phyloP scores from a whole-genome alignment of 441 rosid species.

The Populus trichocarpa region DNA sequence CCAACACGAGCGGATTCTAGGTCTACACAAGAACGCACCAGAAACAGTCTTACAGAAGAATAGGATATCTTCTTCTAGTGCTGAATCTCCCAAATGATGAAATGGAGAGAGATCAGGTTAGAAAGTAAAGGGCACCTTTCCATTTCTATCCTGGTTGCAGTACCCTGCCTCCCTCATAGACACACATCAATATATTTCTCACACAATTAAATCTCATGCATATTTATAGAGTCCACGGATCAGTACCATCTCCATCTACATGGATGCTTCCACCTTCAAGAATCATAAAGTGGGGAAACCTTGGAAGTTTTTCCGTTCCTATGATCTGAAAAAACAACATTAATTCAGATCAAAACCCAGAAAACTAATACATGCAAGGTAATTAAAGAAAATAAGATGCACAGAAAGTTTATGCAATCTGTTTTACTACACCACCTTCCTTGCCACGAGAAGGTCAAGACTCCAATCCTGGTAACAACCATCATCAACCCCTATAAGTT shows the following conservation, averaged over 20 bases:
- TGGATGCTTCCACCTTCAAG: constrained; percentile 99
- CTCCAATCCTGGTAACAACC: constrained; percentile 92
- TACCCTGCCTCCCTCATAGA: background rate
- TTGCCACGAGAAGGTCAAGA: constrained; percentile 72
- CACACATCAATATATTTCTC: background rate
- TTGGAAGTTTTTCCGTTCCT: constrained; percentile 60
- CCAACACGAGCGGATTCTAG: too few relatives aligned
- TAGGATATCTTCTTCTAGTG: background rate
- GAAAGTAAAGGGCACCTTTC: background rate
- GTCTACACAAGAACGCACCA: too few relatives aligned
- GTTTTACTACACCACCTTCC: constrained; percentile 50
- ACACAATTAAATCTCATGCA: background rate
- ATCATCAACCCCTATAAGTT: constrained; percentile 62
- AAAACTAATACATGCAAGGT: background rate
- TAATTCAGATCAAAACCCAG: constrained; percentile 11
- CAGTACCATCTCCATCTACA: constrained; percentile 89
- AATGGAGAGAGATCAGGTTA: background rate
- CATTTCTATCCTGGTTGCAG: background rate
- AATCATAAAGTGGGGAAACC: constrained; percentile 61
- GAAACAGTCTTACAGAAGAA: background rate
- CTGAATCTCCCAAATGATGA: background rate
- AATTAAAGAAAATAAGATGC: background rate
- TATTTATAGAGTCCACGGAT: background rate
- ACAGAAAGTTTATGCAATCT: background rate
- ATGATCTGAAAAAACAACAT: constrained; percentile 54